Conservation (phyloP, 2,329 filamentous ascomycete genomes). For the Aspergillus sp. region DNA sequence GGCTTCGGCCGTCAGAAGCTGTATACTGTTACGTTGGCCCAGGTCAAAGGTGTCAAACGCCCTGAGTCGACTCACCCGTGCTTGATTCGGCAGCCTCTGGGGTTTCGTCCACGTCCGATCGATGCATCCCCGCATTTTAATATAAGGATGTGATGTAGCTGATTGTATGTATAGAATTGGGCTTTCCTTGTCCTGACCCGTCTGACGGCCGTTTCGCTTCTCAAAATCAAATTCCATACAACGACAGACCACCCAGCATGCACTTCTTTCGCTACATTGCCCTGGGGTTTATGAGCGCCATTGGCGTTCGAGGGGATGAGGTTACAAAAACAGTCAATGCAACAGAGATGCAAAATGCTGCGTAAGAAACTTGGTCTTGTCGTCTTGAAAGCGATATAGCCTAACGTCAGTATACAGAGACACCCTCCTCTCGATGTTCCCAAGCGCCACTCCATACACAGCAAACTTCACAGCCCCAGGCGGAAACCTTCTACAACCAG, state of each 20-base stretch:
- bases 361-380: neutral
- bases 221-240: neutral
- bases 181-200: neutral
- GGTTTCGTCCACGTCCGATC: neutral
- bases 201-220: neutral
- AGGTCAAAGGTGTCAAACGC: neutral
- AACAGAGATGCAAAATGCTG: neutral
- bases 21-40: neutral
- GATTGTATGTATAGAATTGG: neutral
- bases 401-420: constrained; percentile 2
- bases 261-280: constrained; percentile 1
- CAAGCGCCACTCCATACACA: constrained; percentile 11
- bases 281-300: neutral
- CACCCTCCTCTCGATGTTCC: constrained; percentile 6
- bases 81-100: neutral
- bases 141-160: neutral
- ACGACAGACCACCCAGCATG: neutral
- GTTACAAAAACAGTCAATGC: constrained; percentile 5
- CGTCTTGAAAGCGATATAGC: too few relatives aligned
- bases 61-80: neutral
- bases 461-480: constrained; percentile 4
- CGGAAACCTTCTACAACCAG: constrained; percentile 22
- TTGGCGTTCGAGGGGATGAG: neutral
- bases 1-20: neutral
- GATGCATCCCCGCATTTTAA: neutral